A percentile compares a stretch with the other conserved stretches of the same genome.
phyloP scores from a whole-genome alignment of 306 rosid species.

The Citrullus amarus region DNA sequence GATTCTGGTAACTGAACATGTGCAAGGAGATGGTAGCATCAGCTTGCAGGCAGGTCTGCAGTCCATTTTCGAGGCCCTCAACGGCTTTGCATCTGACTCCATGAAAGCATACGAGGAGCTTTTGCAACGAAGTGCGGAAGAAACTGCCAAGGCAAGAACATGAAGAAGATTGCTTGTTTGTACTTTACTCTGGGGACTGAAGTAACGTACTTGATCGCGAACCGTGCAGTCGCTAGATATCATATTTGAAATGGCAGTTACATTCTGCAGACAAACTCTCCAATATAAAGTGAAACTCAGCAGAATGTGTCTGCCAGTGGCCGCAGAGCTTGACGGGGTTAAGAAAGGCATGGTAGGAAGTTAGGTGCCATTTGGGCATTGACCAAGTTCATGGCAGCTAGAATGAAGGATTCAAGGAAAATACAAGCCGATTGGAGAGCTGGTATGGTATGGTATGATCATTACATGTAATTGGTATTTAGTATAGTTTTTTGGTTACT shows the following conservation, averaged over 20 bases:
- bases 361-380: not conserved
- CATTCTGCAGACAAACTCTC: not conserved
- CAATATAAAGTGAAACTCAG: not conserved
- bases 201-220: not conserved
- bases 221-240: not conserved
- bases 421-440: not conserved
- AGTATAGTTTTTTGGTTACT: not conserved
- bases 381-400: not conserved
- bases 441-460: not conserved
- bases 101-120: slow-evolving; percentile 69
- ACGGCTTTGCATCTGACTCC: slow-evolving; percentile 57
- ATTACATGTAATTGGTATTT: not conserved
- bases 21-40: slow-evolving; percentile 42
- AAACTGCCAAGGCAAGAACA: slow-evolving; percentile 22
- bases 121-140: slow-evolving; percentile 57
- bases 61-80: slow-evolving; percentile 87
- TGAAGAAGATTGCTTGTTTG: slow-evolving; percentile 25
- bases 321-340: not conserved
- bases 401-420: not conserved
- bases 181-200: not conserved
- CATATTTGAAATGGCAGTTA: not conserved
- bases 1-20: slow-evolving; percentile 36
- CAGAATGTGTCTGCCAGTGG: not conserved
- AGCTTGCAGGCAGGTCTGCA: slow-evolving; percentile 69
- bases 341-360: not conserved